Percentiles rank a stretch among this genome's conserved stretches.
Conservation (phyloP, 1,139 yeast genomes). For the Sugiyamaella grinbergsii region DNA sequence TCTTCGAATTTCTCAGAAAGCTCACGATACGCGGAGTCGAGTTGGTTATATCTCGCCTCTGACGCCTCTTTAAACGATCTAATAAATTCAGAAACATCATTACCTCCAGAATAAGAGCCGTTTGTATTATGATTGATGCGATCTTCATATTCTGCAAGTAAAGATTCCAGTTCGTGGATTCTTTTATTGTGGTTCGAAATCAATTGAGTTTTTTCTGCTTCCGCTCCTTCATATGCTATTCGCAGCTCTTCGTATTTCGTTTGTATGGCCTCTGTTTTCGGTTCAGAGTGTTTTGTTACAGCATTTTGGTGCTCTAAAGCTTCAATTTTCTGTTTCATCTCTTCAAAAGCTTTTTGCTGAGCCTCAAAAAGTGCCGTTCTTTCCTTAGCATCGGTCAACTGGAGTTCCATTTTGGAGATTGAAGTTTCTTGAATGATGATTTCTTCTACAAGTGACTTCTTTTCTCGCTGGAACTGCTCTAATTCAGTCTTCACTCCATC, state of each 20-base stretch:
- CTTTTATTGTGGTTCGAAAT: slow-evolving; percentile 4
- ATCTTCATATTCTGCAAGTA: slow-evolving; percentile 4
- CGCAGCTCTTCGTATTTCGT: slow-evolving; percentile 17
- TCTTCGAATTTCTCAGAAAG: slow-evolving; percentile 29
- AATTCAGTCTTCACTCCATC: slow-evolving; percentile 29
- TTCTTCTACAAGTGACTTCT: slow-evolving; percentile 21
- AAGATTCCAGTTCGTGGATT: slow-evolving; percentile 19
- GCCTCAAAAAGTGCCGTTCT: slow-evolving; percentile 24
- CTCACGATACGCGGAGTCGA: slow-evolving; percentile 33
- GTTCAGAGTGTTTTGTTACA: slow-evolving; percentile 5
- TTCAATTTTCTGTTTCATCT: slow-evolving; percentile 29
- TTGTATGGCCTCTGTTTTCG: slow-evolving; percentile 6
- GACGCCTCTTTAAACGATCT: slow-evolving; percentile 28
- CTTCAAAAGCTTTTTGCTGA: slow-evolving; percentile 30
- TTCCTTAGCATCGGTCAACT: slow-evolving; percentile 28
- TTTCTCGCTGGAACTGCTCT: slow-evolving; percentile 31
- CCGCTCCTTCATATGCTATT: slow-evolving; percentile 23
- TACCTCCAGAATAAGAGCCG: slow-evolving; percentile 15
- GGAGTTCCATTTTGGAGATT: slow-evolving; percentile 33
- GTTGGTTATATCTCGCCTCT: slow-evolving; percentile 31
- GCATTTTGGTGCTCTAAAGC: slow-evolving; percentile 2
- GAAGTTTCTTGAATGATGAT: slow-evolving; percentile 26
- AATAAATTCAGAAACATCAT: slow-evolving; percentile 25
- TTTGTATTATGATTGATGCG: slow-evolving; percentile 21
- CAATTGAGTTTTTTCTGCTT: slow-evolving; percentile 19